A percentile compares a stretch with the other conserved stretches of the same genome.
Conservation (phyloP, 768 basidiomycete species). For the Rhodotorula diobovata region DNA sequence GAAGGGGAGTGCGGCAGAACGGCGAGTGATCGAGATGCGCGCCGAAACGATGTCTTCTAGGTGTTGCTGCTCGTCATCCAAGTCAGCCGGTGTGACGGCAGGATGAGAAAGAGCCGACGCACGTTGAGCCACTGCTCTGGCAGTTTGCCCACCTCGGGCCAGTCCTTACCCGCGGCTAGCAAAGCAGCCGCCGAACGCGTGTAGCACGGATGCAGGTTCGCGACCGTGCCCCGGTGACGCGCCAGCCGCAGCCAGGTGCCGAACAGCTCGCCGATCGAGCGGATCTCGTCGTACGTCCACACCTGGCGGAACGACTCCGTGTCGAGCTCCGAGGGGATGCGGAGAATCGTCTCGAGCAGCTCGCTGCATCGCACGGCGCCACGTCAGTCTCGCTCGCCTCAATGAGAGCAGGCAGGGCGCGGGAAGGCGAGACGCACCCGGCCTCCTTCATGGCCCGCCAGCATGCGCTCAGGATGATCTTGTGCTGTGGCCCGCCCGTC, state of each 20-base stretch:
- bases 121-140: constrained; percentile 34
- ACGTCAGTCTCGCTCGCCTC: neutral
- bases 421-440: constrained; percentile 1
- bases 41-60: constrained; percentile 34
- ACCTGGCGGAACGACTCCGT: constrained; percentile 12
- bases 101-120: neutral
- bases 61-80: constrained; percentile 6
- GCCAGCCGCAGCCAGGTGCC: constrained; percentile 29
- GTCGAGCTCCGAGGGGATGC: constrained; percentile 30
- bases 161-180: constrained; percentile 25
- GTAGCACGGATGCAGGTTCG: constrained; percentile 34
- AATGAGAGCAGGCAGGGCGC: accelerated
- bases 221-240: constrained; percentile 35
- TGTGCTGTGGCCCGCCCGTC: constrained; percentile 30
- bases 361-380: constrained; percentile 7
- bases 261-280: constrained; percentile 32
- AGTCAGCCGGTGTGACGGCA: neutral
- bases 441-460: constrained; percentile 40
- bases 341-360: constrained; percentile 37
- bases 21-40: constrained; percentile 38
- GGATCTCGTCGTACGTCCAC: constrained; percentile 29
- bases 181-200: constrained; percentile 24
- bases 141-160: constrained; percentile 22
- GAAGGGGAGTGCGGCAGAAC: constrained; percentile 36
- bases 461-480: constrained; percentile 34